Conservation (phyloP, 345 rosid genomes). For the Bruguiera parviflora region DNA sequence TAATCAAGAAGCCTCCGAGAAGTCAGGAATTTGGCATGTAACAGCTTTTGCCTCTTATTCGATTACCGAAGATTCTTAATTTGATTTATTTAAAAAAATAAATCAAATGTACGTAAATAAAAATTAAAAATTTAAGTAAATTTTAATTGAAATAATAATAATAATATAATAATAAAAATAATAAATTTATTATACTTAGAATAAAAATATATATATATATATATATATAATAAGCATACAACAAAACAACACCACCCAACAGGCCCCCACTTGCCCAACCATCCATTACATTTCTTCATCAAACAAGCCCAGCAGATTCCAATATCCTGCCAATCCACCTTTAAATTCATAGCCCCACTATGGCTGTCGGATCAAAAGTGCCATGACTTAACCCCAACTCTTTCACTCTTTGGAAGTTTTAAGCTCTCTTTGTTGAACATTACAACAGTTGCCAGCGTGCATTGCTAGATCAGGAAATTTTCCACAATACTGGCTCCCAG, state of each 20-base stretch:
- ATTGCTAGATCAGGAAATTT: too few species aligned
- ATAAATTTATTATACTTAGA: too few species aligned
- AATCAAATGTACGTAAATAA: too few species aligned
- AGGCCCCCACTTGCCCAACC: constrained; percentile 11
- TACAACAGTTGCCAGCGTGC: neutral
- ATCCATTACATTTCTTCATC: neutral
- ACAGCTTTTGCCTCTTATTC: constrained; percentile 4
- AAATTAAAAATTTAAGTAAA: too few species aligned
- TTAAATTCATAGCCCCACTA: constrained; percentile 1
- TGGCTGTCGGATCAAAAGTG: constrained; percentile 7
- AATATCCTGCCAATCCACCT: neutral
- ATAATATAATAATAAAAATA: too few species aligned
- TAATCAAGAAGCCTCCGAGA: constrained; percentile 28
- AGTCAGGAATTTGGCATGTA: constrained; percentile 20
- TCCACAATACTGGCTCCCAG: too few species aligned
- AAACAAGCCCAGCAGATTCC: too few species aligned
- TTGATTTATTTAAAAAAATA: too few species aligned
- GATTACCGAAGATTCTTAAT: too few species aligned
- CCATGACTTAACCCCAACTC: neutral
- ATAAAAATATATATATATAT: too few species aligned
- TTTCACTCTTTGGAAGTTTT: neutral
- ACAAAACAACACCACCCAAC: constrained; percentile 19
- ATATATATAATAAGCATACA: too few species aligned
- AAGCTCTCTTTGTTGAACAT: neutral
- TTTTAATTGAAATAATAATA: too few species aligned